Base-by-base conservation (phyloP, 345 rosid genomes). In the Gossypium bickii region DNA sequence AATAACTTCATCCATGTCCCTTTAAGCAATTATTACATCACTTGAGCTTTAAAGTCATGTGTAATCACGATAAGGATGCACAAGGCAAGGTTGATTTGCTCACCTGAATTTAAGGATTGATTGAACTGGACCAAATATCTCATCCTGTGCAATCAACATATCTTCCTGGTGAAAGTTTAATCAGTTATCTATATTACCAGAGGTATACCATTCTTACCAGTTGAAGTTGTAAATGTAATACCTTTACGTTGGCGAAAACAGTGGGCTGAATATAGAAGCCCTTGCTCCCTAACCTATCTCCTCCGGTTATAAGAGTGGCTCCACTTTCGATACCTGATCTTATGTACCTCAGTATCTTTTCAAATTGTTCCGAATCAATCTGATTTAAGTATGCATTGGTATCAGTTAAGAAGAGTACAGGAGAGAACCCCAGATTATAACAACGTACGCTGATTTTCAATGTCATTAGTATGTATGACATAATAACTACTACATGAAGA, bases 61-160 rank as follows among this genome's bases (percentile, higher is more conserved):
- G 25, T 18, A 53, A 71, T 11, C 15, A 16, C 59, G 2, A 24
- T 16, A 16, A 27, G 13, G 12, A 34, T 48, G 41, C 10, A 51
- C 9, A 13, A 74, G 12, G 56, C 57, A 53, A 25, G 65, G 18
- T 75, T 57, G 5, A 22, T 60, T 34, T 72, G 67, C 90, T 87
- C 70, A 88, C 94, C 80, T 87, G 91, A 80, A 90, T 80, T 90
- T 90, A 80, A 87, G 77, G 78, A 90, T 86, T 24, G 94, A 75
- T 82, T 90, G 94, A 60, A 90, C 91, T 7, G 92, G 94, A 65
- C 94, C 92, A 52, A 90, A 90, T 76, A 90, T 90, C 85, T 88
- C 94, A 1, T 90, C 94, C 76, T 77, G 75, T 7, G 92, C 92
- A 13, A 90, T 90, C 82, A 82, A 51, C 94, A 90, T 90, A 48